phyloP scores from a whole-genome alignment of 805 yeast genomes.

The Ogataea salicorniae region DNA sequence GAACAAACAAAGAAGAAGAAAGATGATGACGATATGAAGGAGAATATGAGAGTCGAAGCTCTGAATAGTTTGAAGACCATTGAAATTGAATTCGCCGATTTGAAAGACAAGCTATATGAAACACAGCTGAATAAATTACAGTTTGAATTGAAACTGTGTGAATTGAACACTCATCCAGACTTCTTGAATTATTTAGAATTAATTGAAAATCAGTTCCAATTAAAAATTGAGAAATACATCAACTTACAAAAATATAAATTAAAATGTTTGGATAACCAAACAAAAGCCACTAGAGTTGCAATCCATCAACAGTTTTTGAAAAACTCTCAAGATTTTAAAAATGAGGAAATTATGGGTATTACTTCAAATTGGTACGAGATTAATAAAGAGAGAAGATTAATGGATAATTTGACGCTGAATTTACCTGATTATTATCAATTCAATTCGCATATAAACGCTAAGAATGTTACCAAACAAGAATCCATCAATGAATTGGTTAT shows the following conservation, averaged over 20 bases:
- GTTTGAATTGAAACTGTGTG: conserved; percentile 80
- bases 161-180: conserved; percentile 90
- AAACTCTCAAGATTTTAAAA: conserved; percentile 60
- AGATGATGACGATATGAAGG: conserved; percentile 27
- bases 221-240: conserved; percentile 41
- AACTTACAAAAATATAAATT: conserved; percentile 56
- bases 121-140: conserved; percentile 75
- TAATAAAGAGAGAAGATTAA: conserved; percentile 77
- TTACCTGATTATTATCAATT: conserved; percentile 40
- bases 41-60: conserved; percentile 53
- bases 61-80: conserved; percentile 69
- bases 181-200: conserved; percentile 64
- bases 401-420: conserved; percentile 61
- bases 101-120: conserved; percentile 79
- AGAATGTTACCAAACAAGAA: conserved; percentile 20
- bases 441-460: conserved; percentile 22
- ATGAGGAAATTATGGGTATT: conserved; percentile 59
- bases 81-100: conserved; percentile 79
- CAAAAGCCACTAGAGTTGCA: conserved; percentile 70
- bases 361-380: conserved; percentile 90
- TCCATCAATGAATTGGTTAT: conserved; percentile 45
- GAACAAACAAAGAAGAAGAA: conserved; percentile 19
- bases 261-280: conserved; percentile 73
- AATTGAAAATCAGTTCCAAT: conserved; percentile 70
- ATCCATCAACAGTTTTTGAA: conserved; percentile 81